A percentile compares a stretch with the other conserved stretches of the same genome.
Conservation (phyloP, 257 asterid genomes). For the Gynochthodes officinalis region DNA sequence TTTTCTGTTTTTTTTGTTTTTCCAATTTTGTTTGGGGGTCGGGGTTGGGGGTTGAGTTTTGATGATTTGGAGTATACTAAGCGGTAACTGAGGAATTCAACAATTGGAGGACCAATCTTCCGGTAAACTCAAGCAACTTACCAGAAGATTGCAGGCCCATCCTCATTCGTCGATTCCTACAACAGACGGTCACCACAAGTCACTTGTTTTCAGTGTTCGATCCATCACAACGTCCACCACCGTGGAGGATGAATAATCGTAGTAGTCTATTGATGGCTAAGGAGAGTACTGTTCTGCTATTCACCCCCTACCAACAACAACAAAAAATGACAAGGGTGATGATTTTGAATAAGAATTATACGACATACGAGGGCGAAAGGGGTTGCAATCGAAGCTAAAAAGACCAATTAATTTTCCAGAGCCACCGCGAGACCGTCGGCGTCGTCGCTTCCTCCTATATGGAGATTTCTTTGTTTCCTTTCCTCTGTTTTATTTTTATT, state of each 20-base stretch:
- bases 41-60: background rate
- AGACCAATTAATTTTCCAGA: background rate
- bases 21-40: background rate
- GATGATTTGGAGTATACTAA: background rate
- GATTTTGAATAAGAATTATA: too few relatives aligned
- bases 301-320: background rate
- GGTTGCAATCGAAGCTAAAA: background rate
- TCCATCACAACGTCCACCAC: slow-evolving; percentile 29
- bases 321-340: background rate
- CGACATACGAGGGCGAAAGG: too few relatives aligned
- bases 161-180: slow-evolving; percentile 54
- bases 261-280: background rate
- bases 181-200: slow-evolving; percentile 20
- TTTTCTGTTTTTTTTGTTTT: background rate
- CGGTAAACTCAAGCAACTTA: slow-evolving; percentile 52
- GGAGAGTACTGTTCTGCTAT: background rate
- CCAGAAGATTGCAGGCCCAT: slow-evolving; percentile 98
- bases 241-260: background rate
- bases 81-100: slow-evolving; percentile 17
- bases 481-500: too few relatives aligned
- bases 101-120: slow-evolving; percentile 45
- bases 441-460: background rate
- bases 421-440: slow-evolving; percentile 1
- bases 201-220: slow-evolving; percentile 28
- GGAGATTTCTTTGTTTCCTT: background rate